Evolutionary conservation across 164 flowering plant species (phyloP).

Genomic region (Magnolia officinalis): DNA sequence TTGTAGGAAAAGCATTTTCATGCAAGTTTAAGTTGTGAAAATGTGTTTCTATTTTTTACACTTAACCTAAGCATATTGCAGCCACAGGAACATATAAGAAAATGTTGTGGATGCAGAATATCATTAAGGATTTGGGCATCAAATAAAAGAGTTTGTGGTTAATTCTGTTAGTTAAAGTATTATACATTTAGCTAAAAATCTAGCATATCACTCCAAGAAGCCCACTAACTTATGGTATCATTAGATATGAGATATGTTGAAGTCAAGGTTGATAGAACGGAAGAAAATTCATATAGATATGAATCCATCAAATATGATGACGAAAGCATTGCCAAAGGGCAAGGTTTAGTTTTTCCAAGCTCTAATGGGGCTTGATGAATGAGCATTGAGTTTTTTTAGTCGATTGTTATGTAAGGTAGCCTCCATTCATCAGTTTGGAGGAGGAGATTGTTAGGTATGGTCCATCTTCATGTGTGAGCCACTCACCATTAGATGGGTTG

Average conservation of each 20-base stretch:
- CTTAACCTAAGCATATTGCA: not conserved
- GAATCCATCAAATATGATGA: slow-evolving; percentile 5
- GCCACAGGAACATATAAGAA: too few relatives aligned
- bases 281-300: not conserved
- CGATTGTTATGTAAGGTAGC: not conserved
- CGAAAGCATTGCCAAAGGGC: not conserved
- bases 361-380: not conserved
- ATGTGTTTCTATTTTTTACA: not conserved
- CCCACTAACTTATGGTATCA: slow-evolving; percentile 1
- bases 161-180: not conserved
- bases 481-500: too few relatives aligned
- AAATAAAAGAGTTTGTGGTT: not conserved
- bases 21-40: too few relatives aligned
- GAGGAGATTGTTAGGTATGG: not conserved
- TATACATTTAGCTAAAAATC: not conserved
- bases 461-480: too few relatives aligned
- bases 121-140: too few relatives aligned
- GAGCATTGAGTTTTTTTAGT: not conserved
- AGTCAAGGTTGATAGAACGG: not conserved
- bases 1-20: too few relatives aligned
- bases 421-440: not conserved
- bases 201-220: not conserved
- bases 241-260: not conserved
- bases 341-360: not conserved
- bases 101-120: too few relatives aligned